Conservation (phyloP, 129 eudicot genomes). For the Centrapalus pauciflorus region DNA sequence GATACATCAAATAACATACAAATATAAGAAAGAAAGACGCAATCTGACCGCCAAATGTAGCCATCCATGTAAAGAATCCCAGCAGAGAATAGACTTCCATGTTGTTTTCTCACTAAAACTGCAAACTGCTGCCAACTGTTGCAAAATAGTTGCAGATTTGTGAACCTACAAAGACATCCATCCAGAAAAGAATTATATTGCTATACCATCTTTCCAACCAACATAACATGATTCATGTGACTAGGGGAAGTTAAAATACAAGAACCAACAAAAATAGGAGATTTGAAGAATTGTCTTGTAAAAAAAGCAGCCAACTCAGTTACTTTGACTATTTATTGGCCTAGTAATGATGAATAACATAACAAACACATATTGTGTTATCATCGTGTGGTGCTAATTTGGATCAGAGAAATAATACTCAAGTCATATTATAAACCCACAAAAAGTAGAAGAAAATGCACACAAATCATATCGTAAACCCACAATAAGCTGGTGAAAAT, state of each 20-base stretch:
- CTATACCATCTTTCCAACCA: no score
- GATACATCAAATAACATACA: not conserved
- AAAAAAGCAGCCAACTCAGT: not conserved
- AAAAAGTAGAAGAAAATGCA: not conserved
- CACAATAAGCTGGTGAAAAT: no score
- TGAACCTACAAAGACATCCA: constrained; percentile 64
- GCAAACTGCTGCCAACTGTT: constrained; percentile 87
- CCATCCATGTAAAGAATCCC: constrained; percentile 84
- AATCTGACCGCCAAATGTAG: constrained; percentile 66
- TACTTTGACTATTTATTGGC: not conserved
- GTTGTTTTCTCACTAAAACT: constrained; percentile 66
- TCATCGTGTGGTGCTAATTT: not conserved
- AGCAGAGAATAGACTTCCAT: constrained; percentile 67
- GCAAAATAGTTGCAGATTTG: constrained; percentile 84
- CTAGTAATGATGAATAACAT: not conserved
- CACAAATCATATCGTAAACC: no score
- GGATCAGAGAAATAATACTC: no score
- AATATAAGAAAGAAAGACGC: constrained; percentile 22
- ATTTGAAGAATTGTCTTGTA: not conserved
- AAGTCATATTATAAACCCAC: not conserved
- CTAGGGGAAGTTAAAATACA: not conserved
- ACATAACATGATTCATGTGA: not conserved
- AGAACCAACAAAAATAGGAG: not conserved
- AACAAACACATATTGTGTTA: not conserved
- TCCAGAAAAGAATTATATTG: not conserved